Percentiles rank a stretch among this genome's conserved stretches.
phyloP scores from a whole-genome alignment of 1,284 basidiomycete genomes.

The Rhizopogon parksii region DNA sequence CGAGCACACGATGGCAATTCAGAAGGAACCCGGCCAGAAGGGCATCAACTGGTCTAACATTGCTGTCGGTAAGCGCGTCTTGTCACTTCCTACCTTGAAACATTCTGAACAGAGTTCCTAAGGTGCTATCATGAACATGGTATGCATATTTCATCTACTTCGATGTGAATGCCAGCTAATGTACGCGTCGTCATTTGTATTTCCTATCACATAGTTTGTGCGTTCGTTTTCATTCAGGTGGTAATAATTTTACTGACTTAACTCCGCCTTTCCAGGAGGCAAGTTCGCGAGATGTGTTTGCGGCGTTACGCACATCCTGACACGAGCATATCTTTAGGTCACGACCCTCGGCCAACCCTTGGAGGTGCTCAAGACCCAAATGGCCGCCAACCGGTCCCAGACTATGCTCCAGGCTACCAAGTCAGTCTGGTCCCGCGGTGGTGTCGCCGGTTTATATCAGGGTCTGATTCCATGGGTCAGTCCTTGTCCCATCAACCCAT shows the following conservation, averaged over 20 bases:
- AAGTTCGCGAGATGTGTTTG: slow-evolving; percentile 20
- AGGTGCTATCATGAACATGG: slow-evolving; percentile 98
- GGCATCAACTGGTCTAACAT: slow-evolving; percentile 99
- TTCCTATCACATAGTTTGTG: slow-evolving; percentile 19
- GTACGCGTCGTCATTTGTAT: neutral
- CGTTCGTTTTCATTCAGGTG: slow-evolving; percentile 13
- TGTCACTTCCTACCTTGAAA: slow-evolving; percentile 4
- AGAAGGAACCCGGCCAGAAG: slow-evolving; percentile 83
- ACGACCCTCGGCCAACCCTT: slow-evolving; percentile 97
- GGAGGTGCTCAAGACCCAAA: slow-evolving; percentile 98
- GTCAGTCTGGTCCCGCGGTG: slow-evolving; percentile 90
- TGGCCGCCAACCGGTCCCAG: slow-evolving; percentile 92
- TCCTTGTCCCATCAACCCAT: slow-evolving; percentile 4
- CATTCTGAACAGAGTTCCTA: slow-evolving; percentile 11
- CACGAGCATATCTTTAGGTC: slow-evolving; percentile 45
- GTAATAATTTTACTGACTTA: slow-evolving; percentile 16
- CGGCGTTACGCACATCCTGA: neutral
- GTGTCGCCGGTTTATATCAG: slow-evolving; percentile 90
- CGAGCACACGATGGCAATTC: slow-evolving; percentile 57
- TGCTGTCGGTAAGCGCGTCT: slow-evolving; percentile 72
- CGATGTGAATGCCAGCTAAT: slow-evolving; percentile 7
- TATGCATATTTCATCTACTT: slow-evolving; percentile 25
- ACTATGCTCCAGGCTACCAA: slow-evolving; percentile 83
- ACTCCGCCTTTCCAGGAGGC: slow-evolving; percentile 35
- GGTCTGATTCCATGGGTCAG: slow-evolving; percentile 97